Evolutionary conservation across 352 stramenopile species (phyloP), one percentile per base, ranked within the genome.

Genomic region (Pythium myriotylum): DNA sequence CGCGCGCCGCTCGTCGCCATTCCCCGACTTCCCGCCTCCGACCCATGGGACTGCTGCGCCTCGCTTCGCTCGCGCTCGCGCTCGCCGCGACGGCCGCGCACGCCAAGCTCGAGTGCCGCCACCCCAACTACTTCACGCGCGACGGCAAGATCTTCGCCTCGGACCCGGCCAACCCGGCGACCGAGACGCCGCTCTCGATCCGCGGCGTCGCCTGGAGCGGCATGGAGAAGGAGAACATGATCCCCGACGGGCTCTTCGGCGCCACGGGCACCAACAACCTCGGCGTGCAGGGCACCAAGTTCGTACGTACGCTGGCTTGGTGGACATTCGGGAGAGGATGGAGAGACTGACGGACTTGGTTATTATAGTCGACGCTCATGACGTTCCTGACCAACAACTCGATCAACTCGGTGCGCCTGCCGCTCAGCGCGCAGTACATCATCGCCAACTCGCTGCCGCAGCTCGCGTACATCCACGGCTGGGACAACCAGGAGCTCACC

Each of bases 221-320:
- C 35, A 88, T 89, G 75, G 81, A 91, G 68, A 83, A 84, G 62
- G 73, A 79, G 19, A 72, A 89, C 51, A 85, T 84, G 70, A 88
- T 90, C 58, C 78, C 76, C 3, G 72, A 85, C 26, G 80, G 81
- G 2, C 62, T 90, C 33, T 88, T 67, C 65, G 81, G 75, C 8
- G 74, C 68, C 0, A 41, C 58, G 24, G 78, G 65, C 33, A 90
- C 81, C 13, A 79, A 79, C 29, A 10, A 5, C 5, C 29, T 67
- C 65, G 81, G 75, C 8, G 74, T 67, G 0, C 35, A 54, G 24
- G 78, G 65, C 33, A 90, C 81, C 13, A 79, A 79, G 29, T 10
- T 35, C 29, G 29, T 35, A 35, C 29, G 43, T 62, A 42, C 46
- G 20, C 20, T 57, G 32, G n/a, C n/a, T n/a, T n/a, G n/a, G n/a